Percentiles rank a stretch among this genome's conserved stretches.
These are phyloP conservation scores for Sistotremastrum suecicum DNA, from an alignment of 768 basidiomycete genomes.

Conservation along the genomic window DNA sequence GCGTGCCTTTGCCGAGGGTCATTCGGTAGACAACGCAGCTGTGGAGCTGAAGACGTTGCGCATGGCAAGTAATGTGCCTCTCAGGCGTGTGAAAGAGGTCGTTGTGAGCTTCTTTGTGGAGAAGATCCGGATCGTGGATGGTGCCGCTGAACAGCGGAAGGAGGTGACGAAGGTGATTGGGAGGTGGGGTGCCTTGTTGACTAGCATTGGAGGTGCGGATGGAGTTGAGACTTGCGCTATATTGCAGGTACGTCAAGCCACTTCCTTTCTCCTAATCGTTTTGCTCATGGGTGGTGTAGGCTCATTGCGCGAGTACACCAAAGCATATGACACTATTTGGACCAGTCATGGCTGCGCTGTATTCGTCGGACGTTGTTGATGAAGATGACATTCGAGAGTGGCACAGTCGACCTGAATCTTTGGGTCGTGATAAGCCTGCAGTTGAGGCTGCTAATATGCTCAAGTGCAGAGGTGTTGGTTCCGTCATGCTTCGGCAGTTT, in stretches of 20 bases:
- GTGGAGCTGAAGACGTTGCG: conserved; percentile 93
- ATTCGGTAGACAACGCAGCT: conserved; percentile 83
- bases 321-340: conserved; percentile 63
- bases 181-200: conserved; percentile 76
- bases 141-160: conserved; percentile 40
- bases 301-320: conserved; percentile 43
- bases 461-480: conserved; percentile 57
- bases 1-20: conserved; percentile 83
- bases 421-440: conserved; percentile 33
- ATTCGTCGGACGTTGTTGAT: conserved; percentile 84
- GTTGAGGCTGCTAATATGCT: conserved; percentile 37
- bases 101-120: conserved; percentile 79
- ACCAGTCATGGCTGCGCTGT: conserved; percentile 71
- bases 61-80: conserved; percentile 89
- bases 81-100: conserved; percentile 73
- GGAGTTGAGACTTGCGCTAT: conserved; percentile 64
- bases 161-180: conserved; percentile 49
- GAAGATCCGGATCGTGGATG: conserved; percentile 47
- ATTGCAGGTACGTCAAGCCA: conserved; percentile 46
- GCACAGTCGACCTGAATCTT: conserved; percentile 47
- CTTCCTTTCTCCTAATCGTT: conserved; percentile 3
- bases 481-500: conserved; percentile 68
- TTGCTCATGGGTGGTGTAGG: conserved; percentile 22
- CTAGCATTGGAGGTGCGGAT: conserved; percentile 72
- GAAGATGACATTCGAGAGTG: conserved; percentile 85